Evolutionary conservation across 1,284 basidiomycete genomes (phyloP), one percentile per base, ranked within the genome.

Genomic region (Leccinum pallidistipes): DNA sequence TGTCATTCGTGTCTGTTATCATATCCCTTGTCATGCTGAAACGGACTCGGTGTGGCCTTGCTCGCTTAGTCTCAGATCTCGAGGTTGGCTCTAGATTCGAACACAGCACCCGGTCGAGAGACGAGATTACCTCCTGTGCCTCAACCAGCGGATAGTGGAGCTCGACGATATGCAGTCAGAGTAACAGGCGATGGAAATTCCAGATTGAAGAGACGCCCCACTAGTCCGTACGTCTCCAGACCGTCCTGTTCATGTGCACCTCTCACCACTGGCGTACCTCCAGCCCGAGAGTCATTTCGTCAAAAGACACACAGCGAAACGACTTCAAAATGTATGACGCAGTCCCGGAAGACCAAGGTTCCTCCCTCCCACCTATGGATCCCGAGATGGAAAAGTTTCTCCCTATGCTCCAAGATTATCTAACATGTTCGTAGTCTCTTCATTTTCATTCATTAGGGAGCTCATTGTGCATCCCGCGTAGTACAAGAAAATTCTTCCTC

Each of bases 321-420:
- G 76, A 83, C 49, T 83, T 89, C 73, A 86, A 78, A 67, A 80
- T 92, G 79, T 91, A 87, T 63, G 90, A 92, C 63, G 90, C 90
- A 0, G 78, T 91, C 12, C 83, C 79, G 2, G 79, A 81, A 24
- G 69, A 75, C 1, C 70, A 75, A n/a, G 73, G 72, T n/a, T 50
- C 69, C 6, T 61, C 74, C 6, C 53, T 72, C 10, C 70, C 76
- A 29, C 68, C 75, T 29, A 62, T 78, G 10, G 86, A 88, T 67
- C 73, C 79, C 2, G 88, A 90, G 68, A 83, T 92, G 77, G 89
- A 86, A 59, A 89, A 88, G 58, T 91, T 92, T 69, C 65, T 90
- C 55, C 84, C 88, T 0, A 77, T 92, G 76, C 74, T 92, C 16
- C 81, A 85, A 60, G 88, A 90, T 64, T 92, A 91, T 71, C 75